phyloP scores from a whole-genome alignment of 2,329 filamentous ascomycete species.

The Aspergillus versicolor region DNA sequence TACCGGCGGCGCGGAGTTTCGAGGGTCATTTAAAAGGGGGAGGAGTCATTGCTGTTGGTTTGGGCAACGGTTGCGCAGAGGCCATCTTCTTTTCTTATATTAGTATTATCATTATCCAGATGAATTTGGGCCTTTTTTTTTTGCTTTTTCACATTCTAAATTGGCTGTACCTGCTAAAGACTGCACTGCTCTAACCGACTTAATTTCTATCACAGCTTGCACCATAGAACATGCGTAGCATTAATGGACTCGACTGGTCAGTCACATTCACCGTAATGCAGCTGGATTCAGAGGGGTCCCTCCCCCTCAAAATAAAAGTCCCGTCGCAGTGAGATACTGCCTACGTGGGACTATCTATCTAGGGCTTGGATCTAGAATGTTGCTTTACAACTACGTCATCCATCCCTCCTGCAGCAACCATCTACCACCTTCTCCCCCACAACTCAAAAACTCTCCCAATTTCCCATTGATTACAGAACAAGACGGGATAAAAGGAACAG shows the following conservation, averaged over 20 bases:
- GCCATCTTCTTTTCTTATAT: not conserved
- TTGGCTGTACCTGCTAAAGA: not conserved
- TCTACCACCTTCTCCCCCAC: not conserved
- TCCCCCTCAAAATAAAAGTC: not conserved
- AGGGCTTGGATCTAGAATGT: not conserved
- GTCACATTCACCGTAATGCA: not conserved
- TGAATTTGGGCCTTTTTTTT: not conserved
- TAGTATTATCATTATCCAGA: not conserved
- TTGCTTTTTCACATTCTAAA: not conserved
- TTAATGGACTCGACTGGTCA: not conserved
- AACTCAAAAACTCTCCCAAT: not conserved
- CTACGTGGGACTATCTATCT: not conserved
- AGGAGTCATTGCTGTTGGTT: constrained; percentile 10
- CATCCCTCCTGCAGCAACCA: not conserved
- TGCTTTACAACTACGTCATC: constrained; percentile 8
- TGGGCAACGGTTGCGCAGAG: not conserved
- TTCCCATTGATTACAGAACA: not conserved
- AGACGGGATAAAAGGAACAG: not conserved
- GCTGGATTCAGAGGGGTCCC: not conserved
- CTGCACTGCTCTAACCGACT: not conserved
- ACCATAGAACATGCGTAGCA: not conserved
- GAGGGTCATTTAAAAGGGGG: constrained; percentile 15
- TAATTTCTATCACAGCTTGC: not conserved
- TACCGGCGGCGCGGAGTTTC: constrained; percentile 18
- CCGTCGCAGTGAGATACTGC: not conserved